phyloP scores from a whole-genome alignment of 352 stramenopile genomes.

The Globisporangium ultimum region DNA sequence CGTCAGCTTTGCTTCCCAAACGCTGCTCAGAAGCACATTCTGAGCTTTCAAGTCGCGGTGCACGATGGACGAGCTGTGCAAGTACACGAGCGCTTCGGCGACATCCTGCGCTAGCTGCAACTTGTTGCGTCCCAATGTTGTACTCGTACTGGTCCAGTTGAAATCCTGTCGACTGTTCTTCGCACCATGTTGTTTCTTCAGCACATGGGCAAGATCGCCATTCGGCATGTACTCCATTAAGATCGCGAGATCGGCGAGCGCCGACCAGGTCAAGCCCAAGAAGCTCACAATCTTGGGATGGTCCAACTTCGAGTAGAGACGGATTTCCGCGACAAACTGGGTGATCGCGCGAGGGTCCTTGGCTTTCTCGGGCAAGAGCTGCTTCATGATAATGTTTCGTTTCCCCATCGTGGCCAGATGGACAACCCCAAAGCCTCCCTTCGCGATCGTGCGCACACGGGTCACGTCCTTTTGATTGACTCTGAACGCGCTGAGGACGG shows the following conservation, averaged over 20 bases:
- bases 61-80: slow-evolving; percentile 35
- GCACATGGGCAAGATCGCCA: slow-evolving; percentile 22
- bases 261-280: slow-evolving; percentile 22
- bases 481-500: slow-evolving; percentile 39
- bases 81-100: slow-evolving; percentile 24
- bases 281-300: slow-evolving; percentile 29
- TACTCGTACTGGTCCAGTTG: slow-evolving; percentile 18
- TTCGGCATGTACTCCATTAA: slow-evolving; percentile 32
- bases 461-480: slow-evolving; percentile 44
- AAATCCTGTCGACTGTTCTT: slow-evolving; percentile 24
- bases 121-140: slow-evolving; percentile 7
- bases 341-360: slow-evolving; percentile 24
- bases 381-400: slow-evolving; percentile 22
- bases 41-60: slow-evolving; percentile 59
- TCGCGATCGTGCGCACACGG: slow-evolving; percentile 31
- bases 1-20: slow-evolving; percentile 20
- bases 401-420: slow-evolving; percentile 34
- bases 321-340: slow-evolving; percentile 24
- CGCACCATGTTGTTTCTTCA: slow-evolving; percentile 11
- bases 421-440: slow-evolving; percentile 56
- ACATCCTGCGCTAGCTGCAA: slow-evolving; percentile 22
- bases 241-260: slow-evolving; percentile 16
- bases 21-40: slow-evolving; percentile 48
- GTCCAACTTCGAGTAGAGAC: slow-evolving; percentile 15
- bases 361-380: slow-evolving; percentile 12